These are phyloP conservation scores for Mimosa bimucronata DNA, from an alignment of 306 rosid species.

Conservation along the genomic window DNA sequence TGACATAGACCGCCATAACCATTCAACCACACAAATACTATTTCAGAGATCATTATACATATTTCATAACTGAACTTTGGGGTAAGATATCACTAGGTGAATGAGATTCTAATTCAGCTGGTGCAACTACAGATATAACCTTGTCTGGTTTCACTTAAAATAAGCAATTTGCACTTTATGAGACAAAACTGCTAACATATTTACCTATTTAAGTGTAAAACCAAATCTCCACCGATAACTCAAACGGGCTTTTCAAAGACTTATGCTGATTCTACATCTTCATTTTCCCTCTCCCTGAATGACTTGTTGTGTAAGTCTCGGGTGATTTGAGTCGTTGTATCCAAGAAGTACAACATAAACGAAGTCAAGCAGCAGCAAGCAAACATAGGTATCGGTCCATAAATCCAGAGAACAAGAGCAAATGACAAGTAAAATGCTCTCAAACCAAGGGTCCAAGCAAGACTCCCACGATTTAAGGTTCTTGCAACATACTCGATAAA, in stretches of 20 bases:
- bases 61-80: conserved; percentile 19
- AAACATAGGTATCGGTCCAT: conserved; percentile 92
- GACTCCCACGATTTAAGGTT: conserved; percentile 78
- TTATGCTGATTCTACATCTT: conserved; percentile 44
- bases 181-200: no score
- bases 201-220: no score
- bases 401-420: conserved; percentile 90
- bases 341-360: conserved; percentile 80
- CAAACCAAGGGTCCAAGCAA: conserved; percentile 87
- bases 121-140: conserved; percentile 30
- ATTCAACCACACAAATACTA: conserved; percentile 6
- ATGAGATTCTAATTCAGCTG: background rate
- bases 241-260: background rate
- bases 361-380: conserved; percentile 64
- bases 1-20: background rate
- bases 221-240: no score
- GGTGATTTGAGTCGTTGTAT: conserved; percentile 76
- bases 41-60: conserved; percentile 1
- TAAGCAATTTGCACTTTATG: no score
- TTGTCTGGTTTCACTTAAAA: no score
- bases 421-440: conserved; percentile 84
- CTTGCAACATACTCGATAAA: conserved; percentile 64
- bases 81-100: background rate
- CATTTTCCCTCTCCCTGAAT: conserved; percentile 37
- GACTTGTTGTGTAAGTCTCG: conserved; percentile 70